Evolutionary conservation across 805 yeast species (phyloP), one percentile per base, ranked within the genome.

Genomic region (Metschnikowia borealis): DNA sequence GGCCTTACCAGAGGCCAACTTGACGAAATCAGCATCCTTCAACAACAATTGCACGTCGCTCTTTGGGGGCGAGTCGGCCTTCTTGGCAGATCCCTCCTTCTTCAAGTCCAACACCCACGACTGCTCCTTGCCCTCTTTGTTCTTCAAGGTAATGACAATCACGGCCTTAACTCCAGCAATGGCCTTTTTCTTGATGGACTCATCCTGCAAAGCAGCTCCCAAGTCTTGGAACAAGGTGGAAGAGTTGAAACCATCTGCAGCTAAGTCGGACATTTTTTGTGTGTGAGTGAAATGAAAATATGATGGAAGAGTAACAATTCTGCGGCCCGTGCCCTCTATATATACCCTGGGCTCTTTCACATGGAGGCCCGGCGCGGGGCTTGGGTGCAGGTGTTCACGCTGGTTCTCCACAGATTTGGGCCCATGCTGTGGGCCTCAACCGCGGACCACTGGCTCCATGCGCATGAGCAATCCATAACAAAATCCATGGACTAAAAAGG

Each of bases 1-100:
- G 56, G 89, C 83, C 76, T 87, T 86, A 54, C 95, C 95, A 54
- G 75, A 71, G 48, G 86, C 86, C 58, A 89, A 78, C 65, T 79
- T 82, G 59, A 78, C 83, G 60, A 89, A 82, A 66, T 86, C 87
- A 50, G 79, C 77, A 62, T 88, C 96, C 53, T 71, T 73, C 58
- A 87, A 72, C 58, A 77, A 70, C 64, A 88, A 80, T 50, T 77
- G 82, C 58, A 88, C 83, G 59, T 88, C 95, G 54, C 60, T 62
- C 64, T 80, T 78, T 50, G 77, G 60, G 17, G 48, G 53, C 10
- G 56, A 18, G 50, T 53, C 57, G 29, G 35, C 50, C 51, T 58
- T 58, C 36, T 44, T 23, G 40, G 50, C 40, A 21, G 51, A 20
- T 14, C 62, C 62, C 17, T 50, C 54, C 43, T 58, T 53, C 53